Evolutionary conservation across 495 filamentous ascomycete species (phyloP).

Genomic region (Polyplosphaeria fusca): DNA sequence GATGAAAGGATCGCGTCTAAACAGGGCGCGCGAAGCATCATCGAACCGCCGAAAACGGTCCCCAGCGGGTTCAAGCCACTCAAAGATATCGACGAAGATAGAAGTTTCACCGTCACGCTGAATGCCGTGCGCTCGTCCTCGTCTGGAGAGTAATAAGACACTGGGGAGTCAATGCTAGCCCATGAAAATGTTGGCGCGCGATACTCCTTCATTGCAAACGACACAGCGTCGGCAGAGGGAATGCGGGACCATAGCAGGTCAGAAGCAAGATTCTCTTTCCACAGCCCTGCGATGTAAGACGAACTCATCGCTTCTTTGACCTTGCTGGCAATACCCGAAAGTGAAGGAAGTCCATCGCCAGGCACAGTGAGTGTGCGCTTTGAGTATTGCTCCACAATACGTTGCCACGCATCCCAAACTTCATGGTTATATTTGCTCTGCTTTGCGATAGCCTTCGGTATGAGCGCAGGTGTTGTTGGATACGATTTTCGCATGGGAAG

Average conservation of each 20-base stretch:
- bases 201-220: not conserved
- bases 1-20: slow-evolving; percentile 16
- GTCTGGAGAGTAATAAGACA: slow-evolving; percentile 14
- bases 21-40: slow-evolving; percentile 8
- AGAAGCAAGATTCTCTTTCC: slow-evolving; percentile 17
- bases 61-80: slow-evolving; percentile 19
- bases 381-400: slow-evolving; percentile 24
- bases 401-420: slow-evolving; percentile 24
- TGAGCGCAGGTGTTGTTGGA: slow-evolving; percentile 15
- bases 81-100: slow-evolving; percentile 4
- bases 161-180: slow-evolving; percentile 6
- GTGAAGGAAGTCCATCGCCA: slow-evolving; percentile 9
- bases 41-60: slow-evolving; percentile 2
- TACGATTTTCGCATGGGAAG: not conserved
- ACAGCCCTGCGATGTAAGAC: slow-evolving; percentile 18
- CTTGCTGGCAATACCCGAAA: slow-evolving; percentile 19
- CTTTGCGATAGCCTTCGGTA: slow-evolving; percentile 18
- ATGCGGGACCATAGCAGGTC: slow-evolving; percentile 23
- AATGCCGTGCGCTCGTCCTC: slow-evolving; percentile 8
- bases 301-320: slow-evolving; percentile 12
- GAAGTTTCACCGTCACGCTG: slow-evolving; percentile 1
- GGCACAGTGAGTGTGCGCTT: slow-evolving; percentile 14
- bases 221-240: not conserved
- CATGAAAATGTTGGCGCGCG: slow-evolving; percentile 21
- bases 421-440: not conserved